phyloP scores from a whole-genome alignment of 164 flowering plant genomes.

The Nymphaea colorata region DNA sequence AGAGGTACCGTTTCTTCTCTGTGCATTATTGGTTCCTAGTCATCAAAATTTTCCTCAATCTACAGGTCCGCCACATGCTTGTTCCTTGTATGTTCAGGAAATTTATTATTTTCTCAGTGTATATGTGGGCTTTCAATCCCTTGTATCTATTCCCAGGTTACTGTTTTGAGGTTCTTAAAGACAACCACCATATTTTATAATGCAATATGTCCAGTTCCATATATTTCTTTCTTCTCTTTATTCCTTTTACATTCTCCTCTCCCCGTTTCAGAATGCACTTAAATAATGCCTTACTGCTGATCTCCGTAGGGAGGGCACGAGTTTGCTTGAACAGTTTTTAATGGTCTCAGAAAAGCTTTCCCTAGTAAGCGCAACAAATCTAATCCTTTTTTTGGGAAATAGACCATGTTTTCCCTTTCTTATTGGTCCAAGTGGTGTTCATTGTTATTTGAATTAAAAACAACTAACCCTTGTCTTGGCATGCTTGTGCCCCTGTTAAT shows the following conservation, averaged over 20 bases:
- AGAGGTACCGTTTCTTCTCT: conserved; percentile 5
- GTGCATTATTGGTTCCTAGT: conserved; percentile 4
- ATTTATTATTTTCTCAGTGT: conserved; percentile 4
- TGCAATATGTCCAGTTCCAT: background rate
- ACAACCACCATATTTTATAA: background rate
- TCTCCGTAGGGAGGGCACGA: background rate
- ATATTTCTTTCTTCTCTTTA: background rate
- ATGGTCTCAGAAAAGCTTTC: background rate
- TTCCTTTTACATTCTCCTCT: background rate
- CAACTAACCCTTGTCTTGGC: background rate
- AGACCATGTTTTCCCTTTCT: background rate
- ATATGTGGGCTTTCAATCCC: conserved; percentile 16
- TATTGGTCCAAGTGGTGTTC: background rate
- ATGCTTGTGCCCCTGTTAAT: background rate
- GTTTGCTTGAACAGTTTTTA: background rate
- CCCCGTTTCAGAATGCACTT: background rate
- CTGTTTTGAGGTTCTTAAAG: background rate
- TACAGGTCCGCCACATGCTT: background rate
- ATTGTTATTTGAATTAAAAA: background rate
- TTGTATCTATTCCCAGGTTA: conserved; percentile 7
- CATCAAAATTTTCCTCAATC: conserved; percentile 14
- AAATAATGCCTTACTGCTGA: background rate
- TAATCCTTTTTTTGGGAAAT: no score
- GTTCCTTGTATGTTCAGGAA: background rate
- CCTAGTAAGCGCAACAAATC: background rate